Evolutionary conservation across 1,284 basidiomycete species (phyloP).

Genomic region (Irpex rosettiformis): DNA sequence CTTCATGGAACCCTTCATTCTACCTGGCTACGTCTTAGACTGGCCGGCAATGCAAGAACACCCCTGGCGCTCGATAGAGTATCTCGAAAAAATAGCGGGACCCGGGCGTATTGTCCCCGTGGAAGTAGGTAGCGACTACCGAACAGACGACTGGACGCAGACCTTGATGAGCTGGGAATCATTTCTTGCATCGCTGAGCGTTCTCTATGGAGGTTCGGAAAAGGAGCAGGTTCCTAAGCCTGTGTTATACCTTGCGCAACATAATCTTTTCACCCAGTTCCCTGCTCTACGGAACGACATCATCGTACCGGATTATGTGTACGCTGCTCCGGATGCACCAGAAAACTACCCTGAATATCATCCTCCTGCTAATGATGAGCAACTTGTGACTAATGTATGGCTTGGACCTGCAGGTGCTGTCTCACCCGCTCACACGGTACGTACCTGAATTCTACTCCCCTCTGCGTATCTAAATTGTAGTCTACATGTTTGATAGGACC

Average conservation of each 20-base stretch:
- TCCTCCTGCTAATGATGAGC: constrained; percentile 67
- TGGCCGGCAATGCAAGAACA: constrained; percentile 72
- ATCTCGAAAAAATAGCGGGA: constrained; percentile 68
- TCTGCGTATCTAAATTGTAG: constrained; percentile 4
- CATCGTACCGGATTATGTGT: constrained; percentile 84
- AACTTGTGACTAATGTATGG: constrained; percentile 84
- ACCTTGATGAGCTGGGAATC: constrained; percentile 74
- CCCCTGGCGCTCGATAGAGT: constrained; percentile 66
- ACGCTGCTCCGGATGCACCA: constrained; percentile 54
- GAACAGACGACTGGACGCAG: constrained; percentile 81
- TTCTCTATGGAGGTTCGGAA: constrained; percentile 10
- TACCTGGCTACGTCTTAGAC: constrained; percentile 55
- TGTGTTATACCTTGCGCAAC: constrained; percentile 87
- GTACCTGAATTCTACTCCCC: constrained; percentile 27
- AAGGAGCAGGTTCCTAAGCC: constrained; percentile 19
- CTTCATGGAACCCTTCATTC: constrained; percentile 64
- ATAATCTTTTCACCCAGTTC: constrained; percentile 84
- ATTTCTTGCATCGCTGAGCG: constrained; percentile 57
- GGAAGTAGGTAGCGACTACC: constrained; percentile 87
- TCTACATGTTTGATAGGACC: constrained; percentile 62
- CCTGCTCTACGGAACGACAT: constrained; percentile 76
- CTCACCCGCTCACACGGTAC: constrained; percentile 90
- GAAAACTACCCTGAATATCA: constrained; percentile 48
- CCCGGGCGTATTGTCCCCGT: constrained; percentile 85
- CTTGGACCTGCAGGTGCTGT: constrained; percentile 75